Conservation (phyloP, 331 rosid species). For the Dryas integrifolia region DNA sequence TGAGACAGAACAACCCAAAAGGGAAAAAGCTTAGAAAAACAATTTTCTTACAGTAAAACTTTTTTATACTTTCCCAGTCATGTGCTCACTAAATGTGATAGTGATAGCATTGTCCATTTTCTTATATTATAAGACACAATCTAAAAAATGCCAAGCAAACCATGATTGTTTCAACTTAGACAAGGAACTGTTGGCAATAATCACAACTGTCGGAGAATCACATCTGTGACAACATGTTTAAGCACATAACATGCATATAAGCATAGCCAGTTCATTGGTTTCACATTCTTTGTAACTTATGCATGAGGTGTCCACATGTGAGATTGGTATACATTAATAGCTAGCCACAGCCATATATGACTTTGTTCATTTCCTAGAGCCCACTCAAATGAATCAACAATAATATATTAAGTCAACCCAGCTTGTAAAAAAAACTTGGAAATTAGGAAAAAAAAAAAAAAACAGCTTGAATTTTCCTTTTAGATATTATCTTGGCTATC, state of each 20-base stretch:
- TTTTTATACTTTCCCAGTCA: not conserved
- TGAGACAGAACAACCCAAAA: too few species aligned
- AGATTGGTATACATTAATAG: not conserved
- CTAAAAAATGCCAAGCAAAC: constrained; percentile 10
- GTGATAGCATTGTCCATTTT: not conserved
- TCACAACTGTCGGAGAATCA: constrained; percentile 11
- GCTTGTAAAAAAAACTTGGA: not conserved
- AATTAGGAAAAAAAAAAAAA: not conserved
- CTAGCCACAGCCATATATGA: not conserved
- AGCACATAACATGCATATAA: constrained; percentile 10
- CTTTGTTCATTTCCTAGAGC: not conserved
- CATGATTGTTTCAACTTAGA: not conserved
- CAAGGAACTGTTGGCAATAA: constrained; percentile 10
- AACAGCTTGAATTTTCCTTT: too few species aligned
- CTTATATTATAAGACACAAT: too few species aligned
- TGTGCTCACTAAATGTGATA: not conserved
- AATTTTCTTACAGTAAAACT: too few species aligned
- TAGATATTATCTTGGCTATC: too few species aligned
- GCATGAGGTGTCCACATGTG: constrained; percentile 5
- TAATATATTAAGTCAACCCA: not conserved
- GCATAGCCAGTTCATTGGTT: not conserved
- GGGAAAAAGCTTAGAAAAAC: too few species aligned
- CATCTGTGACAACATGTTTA: constrained; percentile 8
- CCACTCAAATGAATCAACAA: not conserved
- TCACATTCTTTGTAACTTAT: constrained; percentile 6